Conservation (phyloP, 345 rosid genomes). For the Populus ilicifolia region DNA sequence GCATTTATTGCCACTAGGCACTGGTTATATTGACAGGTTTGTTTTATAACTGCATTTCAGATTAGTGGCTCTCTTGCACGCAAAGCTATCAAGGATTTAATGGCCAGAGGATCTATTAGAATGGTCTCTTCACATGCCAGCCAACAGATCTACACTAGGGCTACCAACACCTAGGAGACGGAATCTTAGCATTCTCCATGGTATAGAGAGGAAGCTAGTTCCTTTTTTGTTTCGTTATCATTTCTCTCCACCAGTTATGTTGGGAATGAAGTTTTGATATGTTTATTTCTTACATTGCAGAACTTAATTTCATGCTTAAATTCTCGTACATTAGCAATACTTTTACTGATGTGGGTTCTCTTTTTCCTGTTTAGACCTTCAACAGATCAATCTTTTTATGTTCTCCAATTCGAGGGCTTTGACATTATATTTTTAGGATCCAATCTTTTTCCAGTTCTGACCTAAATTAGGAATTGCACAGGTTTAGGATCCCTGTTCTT, state of each 20-base stretch:
- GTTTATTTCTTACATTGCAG: not conserved
- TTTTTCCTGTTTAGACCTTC: not conserved
- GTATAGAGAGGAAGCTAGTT: not conserved
- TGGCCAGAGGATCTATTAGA: conserved; percentile 67
- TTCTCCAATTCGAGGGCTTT: not conserved
- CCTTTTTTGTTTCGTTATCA: not conserved
- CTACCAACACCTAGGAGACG: conserved; percentile 50
- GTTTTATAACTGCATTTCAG: conserved; percentile 14
- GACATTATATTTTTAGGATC: not conserved
- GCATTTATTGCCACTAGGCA: not conserved
- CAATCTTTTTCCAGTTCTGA: not conserved
- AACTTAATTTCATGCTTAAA: not conserved
- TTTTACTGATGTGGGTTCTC: not conserved
- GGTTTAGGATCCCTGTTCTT: not conserved
- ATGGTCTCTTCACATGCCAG: conserved; percentile 62
- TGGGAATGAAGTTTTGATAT: not conserved
- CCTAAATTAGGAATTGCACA: not conserved
- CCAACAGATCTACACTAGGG: conserved; percentile 77
- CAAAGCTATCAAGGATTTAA: conserved; percentile 62
- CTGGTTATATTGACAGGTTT: too few relatives aligned
- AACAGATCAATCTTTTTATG: not conserved
- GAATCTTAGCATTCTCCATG: not conserved
- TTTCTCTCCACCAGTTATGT: not conserved
- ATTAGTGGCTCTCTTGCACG: conserved; percentile 60
- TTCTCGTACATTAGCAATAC: not conserved